A percentile compares a stretch with the other conserved stretches of the same genome.
phyloP scores from a whole-genome alignment of 2,329 filamentous ascomycete genomes.

The Claviceps digitariae region DNA sequence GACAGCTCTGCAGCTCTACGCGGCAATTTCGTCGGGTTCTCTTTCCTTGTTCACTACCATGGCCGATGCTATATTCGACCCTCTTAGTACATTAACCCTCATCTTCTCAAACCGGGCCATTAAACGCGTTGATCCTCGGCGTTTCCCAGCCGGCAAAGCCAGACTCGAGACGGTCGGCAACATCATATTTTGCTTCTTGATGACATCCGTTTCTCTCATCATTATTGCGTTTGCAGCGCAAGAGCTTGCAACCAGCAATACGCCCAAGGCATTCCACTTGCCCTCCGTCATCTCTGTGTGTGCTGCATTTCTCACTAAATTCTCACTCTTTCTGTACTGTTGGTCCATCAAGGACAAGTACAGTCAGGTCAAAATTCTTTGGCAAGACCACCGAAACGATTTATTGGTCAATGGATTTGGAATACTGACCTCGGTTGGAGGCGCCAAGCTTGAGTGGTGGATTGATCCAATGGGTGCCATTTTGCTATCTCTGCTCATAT shows the following conservation, averaged over 20 bases:
- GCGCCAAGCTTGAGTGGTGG: conserved; percentile 83
- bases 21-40: conserved; percentile 74
- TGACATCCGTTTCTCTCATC: conserved; percentile 84
- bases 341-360: conserved; percentile 85
- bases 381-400: conserved; percentile 96
- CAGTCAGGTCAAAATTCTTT: conserved; percentile 80
- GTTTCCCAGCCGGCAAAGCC: conserved; percentile 85
- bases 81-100: conserved; percentile 73
- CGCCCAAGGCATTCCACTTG: conserved; percentile 57
- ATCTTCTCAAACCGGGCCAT: conserved; percentile 82
- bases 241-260: conserved; percentile 45
- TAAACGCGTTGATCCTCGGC: conserved; percentile 68
- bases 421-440: conserved; percentile 82
- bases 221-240: conserved; percentile 77
- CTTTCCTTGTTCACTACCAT: conserved; percentile 94
- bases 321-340: conserved; percentile 78
- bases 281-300: conserved; percentile 75
- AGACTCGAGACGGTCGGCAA: conserved; percentile 93
- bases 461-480: conserved; percentile 89
- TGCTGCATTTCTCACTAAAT: conserved; percentile 74
- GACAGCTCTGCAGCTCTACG: conserved; percentile 74
- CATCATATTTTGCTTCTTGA: conserved; percentile 91
- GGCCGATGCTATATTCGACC: conserved; percentile 92
- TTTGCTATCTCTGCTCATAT: conserved; percentile 65
- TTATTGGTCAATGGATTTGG: conserved; percentile 92